Evolutionary conservation across 2,329 filamentous ascomycete genomes (phyloP).

Genomic region (Gnomoniopsis sp.): DNA sequence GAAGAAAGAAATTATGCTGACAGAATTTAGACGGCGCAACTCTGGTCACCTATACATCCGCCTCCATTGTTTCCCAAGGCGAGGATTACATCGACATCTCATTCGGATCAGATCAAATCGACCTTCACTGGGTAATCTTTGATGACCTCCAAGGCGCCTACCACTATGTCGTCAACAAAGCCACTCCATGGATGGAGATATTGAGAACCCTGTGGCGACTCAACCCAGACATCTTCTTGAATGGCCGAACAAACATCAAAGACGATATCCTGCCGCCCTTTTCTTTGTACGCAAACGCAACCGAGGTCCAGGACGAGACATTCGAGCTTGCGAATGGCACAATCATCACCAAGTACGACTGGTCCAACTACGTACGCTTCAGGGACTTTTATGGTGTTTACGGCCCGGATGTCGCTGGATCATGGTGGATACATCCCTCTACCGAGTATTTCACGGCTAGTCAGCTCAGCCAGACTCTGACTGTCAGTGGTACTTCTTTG

Average conservation of each 20-base stretch:
- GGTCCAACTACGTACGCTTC: constrained; percentile 30
- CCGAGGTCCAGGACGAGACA: constrained; percentile 52
- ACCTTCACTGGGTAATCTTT: constrained; percentile 51
- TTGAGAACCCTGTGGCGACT: constrained; percentile 49
- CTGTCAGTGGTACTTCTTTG: constrained; percentile 19
- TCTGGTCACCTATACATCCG: constrained; percentile 45
- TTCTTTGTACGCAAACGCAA: constrained; percentile 37
- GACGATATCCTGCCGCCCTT: constrained; percentile 43
- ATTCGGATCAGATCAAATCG: constrained; percentile 43
- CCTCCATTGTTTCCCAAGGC: constrained; percentile 34
- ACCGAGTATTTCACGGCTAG: constrained; percentile 52
- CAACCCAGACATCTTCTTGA: constrained; percentile 44
- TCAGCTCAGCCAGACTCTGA: constrained; percentile 50
- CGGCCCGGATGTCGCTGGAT: constrained; percentile 40
- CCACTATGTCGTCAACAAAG: constrained; percentile 51
- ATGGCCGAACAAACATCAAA: constrained; percentile 41
- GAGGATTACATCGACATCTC: constrained; percentile 40
- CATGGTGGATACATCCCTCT: constrained; percentile 48
- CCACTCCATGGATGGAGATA: constrained; percentile 43
- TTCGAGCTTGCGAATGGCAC: constrained; percentile 44
- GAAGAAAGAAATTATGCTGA: background rate
- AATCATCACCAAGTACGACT: constrained; percentile 51
- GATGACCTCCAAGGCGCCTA: constrained; percentile 48
- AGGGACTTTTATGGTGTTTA: constrained; percentile 48
- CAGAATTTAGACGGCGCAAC: constrained; percentile 40